A percentile compares a stretch with the other conserved stretches of the same genome.
Conservation (phyloP, 441 rosid genomes). For the Jatropha podagrica region DNA sequence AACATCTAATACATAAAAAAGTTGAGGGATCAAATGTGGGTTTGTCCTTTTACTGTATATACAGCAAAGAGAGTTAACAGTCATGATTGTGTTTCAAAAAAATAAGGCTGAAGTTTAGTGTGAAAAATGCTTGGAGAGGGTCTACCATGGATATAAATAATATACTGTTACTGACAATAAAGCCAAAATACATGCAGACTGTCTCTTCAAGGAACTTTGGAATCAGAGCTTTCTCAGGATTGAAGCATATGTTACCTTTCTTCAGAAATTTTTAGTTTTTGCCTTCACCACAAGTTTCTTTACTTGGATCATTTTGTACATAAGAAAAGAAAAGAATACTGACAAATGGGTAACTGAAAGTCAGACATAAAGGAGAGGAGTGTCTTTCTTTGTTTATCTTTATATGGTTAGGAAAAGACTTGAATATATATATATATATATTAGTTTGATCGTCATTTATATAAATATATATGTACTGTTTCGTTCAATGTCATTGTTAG, state of each 20-base stretch:
- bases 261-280: not conserved
- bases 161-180: not conserved
- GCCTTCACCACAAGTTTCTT: not conserved
- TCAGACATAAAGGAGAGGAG: slow-evolving; percentile 1
- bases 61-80: slow-evolving; percentile 4
- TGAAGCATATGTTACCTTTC: slow-evolving; percentile 20
- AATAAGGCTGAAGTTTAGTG: slow-evolving; percentile 3
- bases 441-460: not conserved
- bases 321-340: slow-evolving; percentile 4
- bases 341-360: not conserved
- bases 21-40: no score
- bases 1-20: no score
- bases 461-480: not conserved
- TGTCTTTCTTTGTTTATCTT: not conserved
- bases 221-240: slow-evolving; percentile 20
- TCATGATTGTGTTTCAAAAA: slow-evolving; percentile 31
- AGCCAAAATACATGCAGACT: slow-evolving; percentile 22
- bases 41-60: not conserved
- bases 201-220: slow-evolving; percentile 17
- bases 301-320: not conserved
- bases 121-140: not conserved
- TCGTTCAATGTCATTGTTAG: slow-evolving; percentile 7
- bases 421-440: not conserved
- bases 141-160: not conserved
- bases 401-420: not conserved